Evolutionary conservation across 2,329 filamentous ascomycete genomes (phyloP).

Genomic region (Fusarium protoensiforme): DNA sequence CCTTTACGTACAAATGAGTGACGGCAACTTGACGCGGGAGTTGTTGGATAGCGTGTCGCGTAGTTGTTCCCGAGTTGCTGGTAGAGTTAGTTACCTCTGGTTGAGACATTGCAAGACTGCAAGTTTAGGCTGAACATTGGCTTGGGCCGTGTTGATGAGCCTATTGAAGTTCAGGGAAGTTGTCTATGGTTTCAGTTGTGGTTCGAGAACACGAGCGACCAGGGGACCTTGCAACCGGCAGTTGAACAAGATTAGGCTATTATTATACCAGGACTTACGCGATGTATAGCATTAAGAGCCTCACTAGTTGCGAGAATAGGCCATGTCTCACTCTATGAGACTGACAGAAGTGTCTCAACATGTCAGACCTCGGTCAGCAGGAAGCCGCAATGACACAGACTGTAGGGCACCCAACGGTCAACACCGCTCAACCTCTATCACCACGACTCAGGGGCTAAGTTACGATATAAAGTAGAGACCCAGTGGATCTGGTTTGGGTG

Average conservation of each 20-base stretch:
- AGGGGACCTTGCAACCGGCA: not conserved
- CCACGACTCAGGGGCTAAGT: rapidly evolving
- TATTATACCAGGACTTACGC: not conserved
- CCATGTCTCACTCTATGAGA: not conserved
- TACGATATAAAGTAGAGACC: not conserved
- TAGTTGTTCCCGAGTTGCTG: not conserved
- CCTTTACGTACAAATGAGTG: not conserved
- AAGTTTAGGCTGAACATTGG: not conserved
- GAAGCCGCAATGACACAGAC: not conserved
- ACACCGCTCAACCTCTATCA: rapidly evolving
- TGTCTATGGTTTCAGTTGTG: not conserved
- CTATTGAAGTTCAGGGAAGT: not conserved
- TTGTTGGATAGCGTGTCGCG: not conserved
- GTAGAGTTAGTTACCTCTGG: not conserved
- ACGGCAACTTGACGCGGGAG: not conserved
- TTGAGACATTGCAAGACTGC: not conserved
- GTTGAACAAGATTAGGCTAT: not conserved
- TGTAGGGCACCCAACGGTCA: not conserved
- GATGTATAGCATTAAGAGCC: not conserved
- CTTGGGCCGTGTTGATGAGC: not conserved
- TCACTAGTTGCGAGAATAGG: not conserved
- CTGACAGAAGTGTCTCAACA: not conserved
- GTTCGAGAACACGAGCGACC: not conserved
- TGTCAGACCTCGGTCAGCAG: not conserved
- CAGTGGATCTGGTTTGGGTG: not conserved